Conservation (phyloP, 139 green algal genomes). For the Dunaliella primolecta region DNA sequence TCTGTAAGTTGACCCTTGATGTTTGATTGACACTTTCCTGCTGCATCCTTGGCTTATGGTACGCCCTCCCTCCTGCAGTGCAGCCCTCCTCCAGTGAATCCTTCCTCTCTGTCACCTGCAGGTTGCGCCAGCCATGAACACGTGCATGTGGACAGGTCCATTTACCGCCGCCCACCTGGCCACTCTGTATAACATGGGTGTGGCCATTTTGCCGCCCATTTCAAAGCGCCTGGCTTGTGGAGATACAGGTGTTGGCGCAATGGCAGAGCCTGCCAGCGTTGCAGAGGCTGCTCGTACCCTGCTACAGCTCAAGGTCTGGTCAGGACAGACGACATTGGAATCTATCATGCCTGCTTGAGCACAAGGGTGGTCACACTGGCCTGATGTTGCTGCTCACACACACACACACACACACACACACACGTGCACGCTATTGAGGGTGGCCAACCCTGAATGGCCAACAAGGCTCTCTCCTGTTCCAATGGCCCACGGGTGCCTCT, state of each 20-base stretch:
- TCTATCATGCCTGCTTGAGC: too few species aligned
- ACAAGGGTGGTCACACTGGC: too few species aligned
- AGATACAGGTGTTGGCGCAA: slow-evolving; percentile 83
- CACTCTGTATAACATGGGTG: slow-evolving; percentile 56
- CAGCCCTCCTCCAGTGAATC: too few species aligned
- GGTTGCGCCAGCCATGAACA: slow-evolving; percentile 97
- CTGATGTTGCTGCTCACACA: background rate
- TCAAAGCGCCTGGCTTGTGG: slow-evolving; percentile 90
- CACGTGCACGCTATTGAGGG: background rate
- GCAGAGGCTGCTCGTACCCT: slow-evolving; percentile 14
- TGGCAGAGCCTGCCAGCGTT: slow-evolving; percentile 66
- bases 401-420: background rate
- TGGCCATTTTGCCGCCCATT: slow-evolving; percentile 64
- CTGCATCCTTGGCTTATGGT: background rate
- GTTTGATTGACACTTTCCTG: too few species aligned
- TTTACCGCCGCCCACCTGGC: slow-evolving; percentile 80
- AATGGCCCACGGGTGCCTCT: background rate
- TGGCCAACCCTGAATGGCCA: background rate
- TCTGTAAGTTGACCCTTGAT: background rate
- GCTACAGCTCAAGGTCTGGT: background rate
- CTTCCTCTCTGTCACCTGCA: too few species aligned
- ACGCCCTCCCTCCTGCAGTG: background rate
- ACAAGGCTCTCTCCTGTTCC: background rate
- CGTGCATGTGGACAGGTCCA: slow-evolving; percentile 88
- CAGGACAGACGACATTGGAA: too few species aligned